Conservation (phyloP, 1,284 basidiomycete species). For the Fomitopsis betulina region DNA sequence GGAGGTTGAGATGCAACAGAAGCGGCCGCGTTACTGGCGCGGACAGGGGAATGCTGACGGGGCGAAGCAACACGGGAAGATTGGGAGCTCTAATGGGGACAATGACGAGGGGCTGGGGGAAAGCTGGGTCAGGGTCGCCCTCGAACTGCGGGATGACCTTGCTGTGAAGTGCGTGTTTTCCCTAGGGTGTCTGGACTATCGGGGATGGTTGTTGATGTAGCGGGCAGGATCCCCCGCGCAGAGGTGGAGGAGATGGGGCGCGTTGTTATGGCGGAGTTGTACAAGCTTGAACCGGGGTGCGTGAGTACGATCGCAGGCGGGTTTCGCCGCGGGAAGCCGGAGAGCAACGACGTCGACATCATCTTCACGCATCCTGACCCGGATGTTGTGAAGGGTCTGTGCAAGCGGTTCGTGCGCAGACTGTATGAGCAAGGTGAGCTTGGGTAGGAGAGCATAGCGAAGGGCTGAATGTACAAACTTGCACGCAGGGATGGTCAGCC, state of each 20-base stretch:
- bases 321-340: conserved; percentile 69
- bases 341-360: conserved; percentile 78
- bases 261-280: conserved; percentile 54
- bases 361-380: conserved; percentile 65
- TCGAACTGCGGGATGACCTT: conserved; percentile 50
- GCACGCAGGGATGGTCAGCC: conserved; percentile 54
- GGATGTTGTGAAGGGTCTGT: conserved; percentile 44
- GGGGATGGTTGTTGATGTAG: background rate
- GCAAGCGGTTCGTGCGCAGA: conserved; percentile 17
- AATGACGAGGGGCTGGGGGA: conserved; percentile 20
- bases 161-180: conserved; percentile 27
- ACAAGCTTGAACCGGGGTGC: conserved; percentile 53
- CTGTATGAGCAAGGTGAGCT: conserved; percentile 42
- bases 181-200: too few relatives aligned
- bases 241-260: conserved; percentile 67
- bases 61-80: background rate
- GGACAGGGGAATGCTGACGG: conserved; percentile 3
- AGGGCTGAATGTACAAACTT: background rate
- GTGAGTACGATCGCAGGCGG: conserved; percentile 68
- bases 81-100: conserved; percentile 8
- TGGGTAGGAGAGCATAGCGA: background rate
- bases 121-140: conserved; percentile 42
- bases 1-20: conserved; percentile 17
- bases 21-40: conserved; percentile 5
- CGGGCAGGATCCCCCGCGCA: conserved; percentile 49